These are phyloP conservation scores for Ascochyta lentis DNA, from an alignment of 2,329 filamentous ascomycete species.

Conservation along the genomic window DNA sequence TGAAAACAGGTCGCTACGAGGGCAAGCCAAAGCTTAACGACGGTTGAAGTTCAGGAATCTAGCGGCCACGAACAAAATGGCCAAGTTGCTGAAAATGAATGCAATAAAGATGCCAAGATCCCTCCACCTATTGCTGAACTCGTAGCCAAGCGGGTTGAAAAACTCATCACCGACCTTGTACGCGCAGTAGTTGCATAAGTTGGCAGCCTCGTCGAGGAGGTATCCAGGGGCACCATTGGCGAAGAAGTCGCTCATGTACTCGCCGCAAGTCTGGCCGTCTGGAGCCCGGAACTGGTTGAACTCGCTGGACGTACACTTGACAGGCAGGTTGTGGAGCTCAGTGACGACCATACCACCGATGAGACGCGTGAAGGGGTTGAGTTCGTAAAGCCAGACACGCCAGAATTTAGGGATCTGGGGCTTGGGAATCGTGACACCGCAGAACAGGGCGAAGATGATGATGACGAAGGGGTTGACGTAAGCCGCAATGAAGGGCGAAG, in stretches of 20 bases:
- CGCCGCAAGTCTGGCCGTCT: conserved; percentile 69
- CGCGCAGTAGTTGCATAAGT: conserved; percentile 79
- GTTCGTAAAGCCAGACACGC: conserved; percentile 80
- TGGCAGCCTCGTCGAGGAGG: conserved; percentile 69
- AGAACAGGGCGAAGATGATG: conserved; percentile 84
- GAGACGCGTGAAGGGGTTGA: conserved; percentile 82
- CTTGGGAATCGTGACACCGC: conserved; percentile 81
- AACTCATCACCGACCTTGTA: conserved; percentile 83
- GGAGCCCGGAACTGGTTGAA: conserved; percentile 74
- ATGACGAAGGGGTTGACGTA: conserved; percentile 71
- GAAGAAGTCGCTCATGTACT: conserved; percentile 79
- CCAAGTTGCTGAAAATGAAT: conserved; percentile 79
- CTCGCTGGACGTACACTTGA: conserved; percentile 67
- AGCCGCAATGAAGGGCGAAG: conserved; percentile 77
- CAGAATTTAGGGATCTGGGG: conserved; percentile 80
- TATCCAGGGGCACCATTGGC: conserved; percentile 73
- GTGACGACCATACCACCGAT: conserved; percentile 82
- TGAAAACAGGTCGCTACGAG: neutral
- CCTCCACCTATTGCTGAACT: conserved; percentile 75
- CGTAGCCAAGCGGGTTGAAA: conserved; percentile 70
- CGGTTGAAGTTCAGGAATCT: conserved; percentile 57
- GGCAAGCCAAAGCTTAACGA: conserved; percentile 24
- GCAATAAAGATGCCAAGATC: conserved; percentile 80
- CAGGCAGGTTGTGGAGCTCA: conserved; percentile 70
- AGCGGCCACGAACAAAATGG: conserved; percentile 66